These are phyloP conservation scores for Boechera retrofracta DNA, from an alignment of 345 rosid species.

Conservation along the genomic window DNA sequence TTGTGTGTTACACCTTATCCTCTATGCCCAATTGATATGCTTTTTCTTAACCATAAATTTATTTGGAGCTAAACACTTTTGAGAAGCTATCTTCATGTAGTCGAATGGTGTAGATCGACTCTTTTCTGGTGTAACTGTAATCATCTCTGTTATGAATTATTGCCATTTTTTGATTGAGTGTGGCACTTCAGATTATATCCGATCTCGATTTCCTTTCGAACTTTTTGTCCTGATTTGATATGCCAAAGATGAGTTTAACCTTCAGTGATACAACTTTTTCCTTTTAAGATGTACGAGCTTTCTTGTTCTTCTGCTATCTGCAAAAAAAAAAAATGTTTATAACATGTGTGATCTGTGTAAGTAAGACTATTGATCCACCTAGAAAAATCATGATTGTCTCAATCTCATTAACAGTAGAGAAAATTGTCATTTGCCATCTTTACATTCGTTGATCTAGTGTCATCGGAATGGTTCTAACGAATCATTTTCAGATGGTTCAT, in stretches of 20 bases:
- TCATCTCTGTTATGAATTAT: neutral
- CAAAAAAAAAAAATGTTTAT: no score
- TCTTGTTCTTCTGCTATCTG: no score
- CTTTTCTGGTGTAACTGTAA: neutral
- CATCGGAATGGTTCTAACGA: no score
- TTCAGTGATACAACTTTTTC: no score
- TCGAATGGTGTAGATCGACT: neutral
- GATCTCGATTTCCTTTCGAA: neutral
- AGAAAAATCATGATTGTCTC: no score
- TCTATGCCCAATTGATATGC: neutral
- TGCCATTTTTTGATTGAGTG: neutral
- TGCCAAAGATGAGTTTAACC: neutral
- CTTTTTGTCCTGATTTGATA: neutral
- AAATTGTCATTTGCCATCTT: no score
- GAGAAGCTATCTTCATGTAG: constrained; percentile 17
- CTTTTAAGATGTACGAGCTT: no score
- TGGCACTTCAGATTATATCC: neutral
- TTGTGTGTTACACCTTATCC: neutral
- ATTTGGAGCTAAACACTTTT: neutral
- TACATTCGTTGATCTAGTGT: no score
- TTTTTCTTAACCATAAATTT: neutral
- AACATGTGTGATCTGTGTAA: no score
- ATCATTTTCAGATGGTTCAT: no score
- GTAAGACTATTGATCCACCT: no score
- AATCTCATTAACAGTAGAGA: no score